These are phyloP conservation scores for Phanerochaete sordida DNA, from an alignment of 768 basidiomycete genomes.

Conservation along the genomic window DNA sequence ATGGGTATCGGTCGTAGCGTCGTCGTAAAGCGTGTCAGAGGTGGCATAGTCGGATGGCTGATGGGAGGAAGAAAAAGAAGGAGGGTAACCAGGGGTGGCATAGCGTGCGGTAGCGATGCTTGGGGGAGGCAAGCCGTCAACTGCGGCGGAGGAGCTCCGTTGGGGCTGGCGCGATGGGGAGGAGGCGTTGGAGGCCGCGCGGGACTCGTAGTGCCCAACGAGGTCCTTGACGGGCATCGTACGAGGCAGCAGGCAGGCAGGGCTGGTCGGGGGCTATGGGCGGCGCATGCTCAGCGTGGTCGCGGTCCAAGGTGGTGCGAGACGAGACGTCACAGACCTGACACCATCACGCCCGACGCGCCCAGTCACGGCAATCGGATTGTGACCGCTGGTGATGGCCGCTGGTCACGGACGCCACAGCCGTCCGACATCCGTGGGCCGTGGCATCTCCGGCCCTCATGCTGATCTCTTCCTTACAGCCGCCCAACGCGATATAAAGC, in stretches of 20 bases:
- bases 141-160: neutral
- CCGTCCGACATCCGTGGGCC: too few relatives aligned
- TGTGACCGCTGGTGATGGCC: neutral
- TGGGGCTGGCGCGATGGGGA: neutral
- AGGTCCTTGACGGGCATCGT: slow-evolving; percentile 29
- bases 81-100: neutral
- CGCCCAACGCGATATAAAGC: too few relatives aligned
- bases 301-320: neutral
- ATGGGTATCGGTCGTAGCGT: neutral
- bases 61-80: slow-evolving; percentile 11
- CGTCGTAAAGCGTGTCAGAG: neutral
- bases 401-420: neutral
- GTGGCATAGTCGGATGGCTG: slow-evolving; percentile 7
- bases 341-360: slow-evolving; percentile 1
- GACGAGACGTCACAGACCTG: neutral
- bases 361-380: neutral
- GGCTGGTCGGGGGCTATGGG: neutral
- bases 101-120: neutral
- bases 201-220: slow-evolving; percentile 24
- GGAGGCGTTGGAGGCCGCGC: slow-evolving; percentile 18
- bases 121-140: slow-evolving; percentile 1
- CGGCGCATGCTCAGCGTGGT: neutral
- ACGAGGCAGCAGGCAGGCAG: neutral
- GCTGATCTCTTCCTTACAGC: too few relatives aligned
- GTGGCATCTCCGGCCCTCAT: neutral